Conservation (phyloP, 495 filamentous ascomycete genomes). For the Hypoxylon subgilvum region DNA sequence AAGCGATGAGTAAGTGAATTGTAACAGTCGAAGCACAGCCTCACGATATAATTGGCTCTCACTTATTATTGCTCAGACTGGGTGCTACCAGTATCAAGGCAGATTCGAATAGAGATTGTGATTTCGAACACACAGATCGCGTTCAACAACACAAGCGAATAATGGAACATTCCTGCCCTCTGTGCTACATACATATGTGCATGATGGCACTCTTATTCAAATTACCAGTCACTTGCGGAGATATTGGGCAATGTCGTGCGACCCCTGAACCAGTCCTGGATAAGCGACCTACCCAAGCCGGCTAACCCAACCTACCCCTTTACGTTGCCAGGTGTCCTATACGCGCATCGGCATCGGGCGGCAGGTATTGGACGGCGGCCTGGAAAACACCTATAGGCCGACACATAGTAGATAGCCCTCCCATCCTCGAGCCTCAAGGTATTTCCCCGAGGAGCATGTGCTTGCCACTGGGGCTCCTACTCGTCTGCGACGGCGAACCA, state of each 20-base stretch:
- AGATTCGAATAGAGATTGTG: too few species aligned
- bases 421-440: constrained; percentile 21
- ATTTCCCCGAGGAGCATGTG: constrained; percentile 33
- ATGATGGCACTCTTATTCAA: background rate
- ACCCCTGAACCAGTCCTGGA: constrained; percentile 14
- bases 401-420: too few species aligned
- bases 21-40: too few species aligned
- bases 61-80: too few species aligned
- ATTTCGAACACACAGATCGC: too few species aligned
- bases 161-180: too few species aligned
- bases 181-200: background rate
- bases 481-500: constrained; percentile 47
- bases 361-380: constrained; percentile 4
- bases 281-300: background rate
- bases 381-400: too few species aligned
- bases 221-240: too few species aligned
- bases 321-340: constrained; percentile 10
- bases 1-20: too few species aligned
- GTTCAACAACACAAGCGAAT: too few species aligned
- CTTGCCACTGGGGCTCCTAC: constrained; percentile 25
- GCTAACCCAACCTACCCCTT: constrained; percentile 16
- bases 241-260: background rate
- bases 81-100: too few species aligned
- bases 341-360: constrained; percentile 1
- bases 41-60: too few species aligned